Evolutionary conservation across 1,139 yeast genomes (phyloP), one percentile per base, ranked within the genome.

Genomic region (Eremothecium gossypii): DNA sequence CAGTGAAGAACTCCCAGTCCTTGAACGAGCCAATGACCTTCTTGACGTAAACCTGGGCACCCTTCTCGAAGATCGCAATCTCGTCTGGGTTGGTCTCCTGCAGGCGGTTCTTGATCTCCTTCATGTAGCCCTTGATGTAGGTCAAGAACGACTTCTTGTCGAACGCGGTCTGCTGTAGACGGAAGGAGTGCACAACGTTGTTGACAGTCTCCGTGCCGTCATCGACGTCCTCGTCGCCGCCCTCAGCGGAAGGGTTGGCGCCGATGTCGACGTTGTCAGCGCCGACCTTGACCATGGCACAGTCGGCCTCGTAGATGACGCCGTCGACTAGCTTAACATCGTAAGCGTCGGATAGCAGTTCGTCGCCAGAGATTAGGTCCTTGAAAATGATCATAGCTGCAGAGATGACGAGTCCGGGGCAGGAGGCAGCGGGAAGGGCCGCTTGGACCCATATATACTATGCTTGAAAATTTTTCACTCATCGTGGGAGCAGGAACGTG

Each of bases 161-260:
- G 68, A 91, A 93, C 52, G 74, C 75, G 53, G 98, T 91, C 70
- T 76, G 83, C 74, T 86, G 95, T 67, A 93, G 83, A 77, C 96
- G 85, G 93, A 91, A 89, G 57, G 96, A 85, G 87, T 87, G 79
- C 62, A 89, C 96, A 67, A 91, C 84, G 77, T 91, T 91, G 95
- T 89, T 91, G 68, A 91, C 96, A 60, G 84, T 77, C 71, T 81
- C 84, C 61, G 77, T 73, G 69, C 81, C 85, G 45, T 83, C 95
- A 60, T 89, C 98, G 48, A 79, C 67, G 48, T 78, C 95, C 39
- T 77, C 95, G 42, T 68, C 89, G 61, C 73, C 95, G 54, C 74
- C 97, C 73, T 91, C 99, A 60, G 97, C 96, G 61, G 96, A 86
- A 66, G 99, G 96, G 82, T 93, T 91, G 64, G 95, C 98, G 74